These are phyloP conservation scores for Xylariaceae sp. DNA, from an alignment of 2,329 filamentous ascomycete species.

Conservation along the genomic window DNA sequence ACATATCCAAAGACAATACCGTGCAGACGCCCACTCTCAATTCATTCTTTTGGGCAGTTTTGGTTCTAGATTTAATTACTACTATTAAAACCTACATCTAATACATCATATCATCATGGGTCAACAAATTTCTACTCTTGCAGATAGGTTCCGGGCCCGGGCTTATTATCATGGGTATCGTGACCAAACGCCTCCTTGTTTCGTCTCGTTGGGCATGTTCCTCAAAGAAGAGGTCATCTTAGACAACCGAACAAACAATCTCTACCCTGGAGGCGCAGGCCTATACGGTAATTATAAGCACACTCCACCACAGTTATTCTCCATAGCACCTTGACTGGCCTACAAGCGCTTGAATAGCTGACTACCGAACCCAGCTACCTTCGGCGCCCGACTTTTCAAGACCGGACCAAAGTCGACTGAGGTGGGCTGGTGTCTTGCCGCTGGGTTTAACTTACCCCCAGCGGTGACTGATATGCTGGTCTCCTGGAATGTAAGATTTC, in stretches of 20 bases:
- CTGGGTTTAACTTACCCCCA: neutral
- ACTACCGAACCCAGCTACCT: constrained; percentile 15
- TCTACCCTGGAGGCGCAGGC: neutral
- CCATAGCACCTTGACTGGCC: neutral
- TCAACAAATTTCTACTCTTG: neutral
- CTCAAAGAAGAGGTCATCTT: neutral
- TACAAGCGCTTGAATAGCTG: neutral
- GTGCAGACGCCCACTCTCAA: too few relatives aligned
- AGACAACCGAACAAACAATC: rapidly evolving
- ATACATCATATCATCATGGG: constrained; percentile 8
- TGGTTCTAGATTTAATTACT: too few relatives aligned
- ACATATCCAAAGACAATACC: too few relatives aligned
- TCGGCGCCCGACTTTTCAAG: constrained; percentile 21
- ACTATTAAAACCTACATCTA: neutral
- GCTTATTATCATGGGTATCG: too few relatives aligned
- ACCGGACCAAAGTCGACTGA: neutral
- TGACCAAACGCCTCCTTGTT: neutral
- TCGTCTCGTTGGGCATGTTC: constrained; percentile 10
- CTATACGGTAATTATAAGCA: constrained; percentile 25
- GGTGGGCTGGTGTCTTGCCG: constrained; percentile 2
- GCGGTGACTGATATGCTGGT: neutral
- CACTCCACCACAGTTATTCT: neutral
- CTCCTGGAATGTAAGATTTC: neutral
- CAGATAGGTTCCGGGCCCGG: too few relatives aligned
- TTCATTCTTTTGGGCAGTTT: too few relatives aligned